phyloP scores from a whole-genome alignment of 495 filamentous ascomycete species.

The Neurospora tetraspora region DNA sequence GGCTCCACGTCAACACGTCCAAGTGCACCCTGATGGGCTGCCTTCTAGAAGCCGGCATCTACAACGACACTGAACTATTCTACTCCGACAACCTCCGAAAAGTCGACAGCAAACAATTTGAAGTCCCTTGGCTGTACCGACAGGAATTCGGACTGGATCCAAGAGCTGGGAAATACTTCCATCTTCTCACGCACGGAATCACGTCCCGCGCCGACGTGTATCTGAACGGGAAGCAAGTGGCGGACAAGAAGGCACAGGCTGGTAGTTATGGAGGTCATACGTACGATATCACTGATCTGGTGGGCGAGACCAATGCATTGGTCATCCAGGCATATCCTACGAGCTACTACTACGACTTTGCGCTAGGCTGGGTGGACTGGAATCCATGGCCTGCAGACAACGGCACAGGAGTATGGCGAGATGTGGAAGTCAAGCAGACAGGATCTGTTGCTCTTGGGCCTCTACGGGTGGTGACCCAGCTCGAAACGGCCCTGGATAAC shows the following conservation, averaged over 20 bases:
- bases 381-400: conserved; percentile 53
- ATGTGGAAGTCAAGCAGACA: conserved; percentile 49
- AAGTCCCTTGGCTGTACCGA: conserved; percentile 52
- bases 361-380: conserved; percentile 55
- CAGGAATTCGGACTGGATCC: conserved; percentile 40
- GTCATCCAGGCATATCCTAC: conserved; percentile 47
- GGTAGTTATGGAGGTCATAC: conserved; percentile 47
- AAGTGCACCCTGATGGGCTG: conserved; percentile 50
- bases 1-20: conserved; percentile 39
- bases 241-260: conserved; percentile 34
- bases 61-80: conserved; percentile 47
- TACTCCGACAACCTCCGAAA: conserved; percentile 44
- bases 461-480: conserved; percentile 38
- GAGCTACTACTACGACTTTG: conserved; percentile 48
- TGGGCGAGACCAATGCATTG: conserved; percentile 37
- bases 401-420: conserved; percentile 50
- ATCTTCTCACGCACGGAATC: conserved; percentile 49
- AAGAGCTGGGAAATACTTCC: conserved; percentile 33
- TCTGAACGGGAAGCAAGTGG: conserved; percentile 47
- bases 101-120: conserved; percentile 37
- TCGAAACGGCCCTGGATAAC: conserved; percentile 17
- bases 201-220: conserved; percentile 52
- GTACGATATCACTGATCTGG: conserved; percentile 42
- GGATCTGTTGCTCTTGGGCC: conserved; percentile 43
- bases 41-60: conserved; percentile 42